A percentile compares a stretch with the other conserved stretches of the same genome.
Conservation (phyloP, 176 grass and related monocot species). For the Carex scoparia region DNA sequence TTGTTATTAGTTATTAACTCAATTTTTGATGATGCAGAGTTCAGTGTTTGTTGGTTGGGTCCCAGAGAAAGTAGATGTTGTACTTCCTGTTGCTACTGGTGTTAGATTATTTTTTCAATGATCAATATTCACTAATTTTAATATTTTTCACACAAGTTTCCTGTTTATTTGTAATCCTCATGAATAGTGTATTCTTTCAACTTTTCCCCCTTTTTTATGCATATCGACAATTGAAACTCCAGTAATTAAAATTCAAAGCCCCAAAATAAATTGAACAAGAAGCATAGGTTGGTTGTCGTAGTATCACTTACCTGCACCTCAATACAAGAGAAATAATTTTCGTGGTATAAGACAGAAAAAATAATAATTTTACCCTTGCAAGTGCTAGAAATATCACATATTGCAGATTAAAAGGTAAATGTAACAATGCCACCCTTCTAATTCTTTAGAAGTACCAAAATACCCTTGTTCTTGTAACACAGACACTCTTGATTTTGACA, state of each 20-base stretch:
- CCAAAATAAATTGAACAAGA: background rate
- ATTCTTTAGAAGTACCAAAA: background rate
- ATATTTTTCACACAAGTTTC: background rate
- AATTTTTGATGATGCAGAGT: conserved; percentile 19
- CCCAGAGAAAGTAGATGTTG: conserved; percentile 55
- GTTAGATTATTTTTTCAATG: background rate
- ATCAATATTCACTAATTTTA: background rate
- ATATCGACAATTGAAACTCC: background rate
- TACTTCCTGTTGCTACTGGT: conserved; percentile 72
- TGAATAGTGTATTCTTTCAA: background rate
- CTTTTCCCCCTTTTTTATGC: background rate
- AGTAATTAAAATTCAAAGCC: background rate
- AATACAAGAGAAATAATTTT: background rate
- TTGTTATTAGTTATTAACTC: background rate
- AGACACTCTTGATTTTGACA: too few species aligned
- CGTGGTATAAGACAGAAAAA: background rate
- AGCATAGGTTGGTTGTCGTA: background rate
- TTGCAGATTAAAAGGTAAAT: background rate
- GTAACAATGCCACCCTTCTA: background rate
- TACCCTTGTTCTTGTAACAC: background rate
- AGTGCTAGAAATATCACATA: background rate
- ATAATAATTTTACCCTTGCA: background rate
- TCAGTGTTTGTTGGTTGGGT: conserved; percentile 56
- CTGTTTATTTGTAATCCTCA: background rate
- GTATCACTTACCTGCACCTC: background rate